phyloP scores from a whole-genome alignment of 768 basidiomycete genomes.

The Pisolithus marmoratus region DNA sequence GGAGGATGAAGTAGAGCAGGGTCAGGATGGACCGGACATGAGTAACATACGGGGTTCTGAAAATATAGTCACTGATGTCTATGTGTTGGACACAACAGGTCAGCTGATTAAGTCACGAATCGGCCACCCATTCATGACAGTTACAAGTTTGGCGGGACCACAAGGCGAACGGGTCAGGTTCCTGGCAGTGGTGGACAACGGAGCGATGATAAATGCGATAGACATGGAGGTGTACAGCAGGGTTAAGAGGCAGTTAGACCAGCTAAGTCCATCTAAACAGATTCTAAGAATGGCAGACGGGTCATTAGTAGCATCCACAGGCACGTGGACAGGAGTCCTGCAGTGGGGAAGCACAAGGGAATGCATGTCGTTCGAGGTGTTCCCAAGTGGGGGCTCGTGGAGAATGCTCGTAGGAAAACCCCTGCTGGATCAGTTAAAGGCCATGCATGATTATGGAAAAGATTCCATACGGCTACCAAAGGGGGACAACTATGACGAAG shows the following conservation, averaged over 20 bases:
- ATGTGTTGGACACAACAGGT: not conserved
- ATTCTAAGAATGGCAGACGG: conserved; percentile 1
- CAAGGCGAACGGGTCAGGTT: no score
- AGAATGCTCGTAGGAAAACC: conserved; percentile 14
- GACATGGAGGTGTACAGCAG: conserved; percentile 1
- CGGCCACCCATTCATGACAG: no score
- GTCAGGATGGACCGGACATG: not conserved
- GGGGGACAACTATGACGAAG: no score
- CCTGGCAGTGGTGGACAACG: no score
- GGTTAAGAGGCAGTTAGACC: not conserved
- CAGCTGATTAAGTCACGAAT: not conserved
- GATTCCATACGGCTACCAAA: not conserved
- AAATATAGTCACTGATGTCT: no score
- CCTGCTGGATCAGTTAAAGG: conserved; percentile 8
- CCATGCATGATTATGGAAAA: conserved; percentile 9
- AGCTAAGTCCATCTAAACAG: not conserved
- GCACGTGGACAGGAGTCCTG: not conserved
- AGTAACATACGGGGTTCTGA: not conserved
- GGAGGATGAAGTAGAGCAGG: conserved; percentile 6
- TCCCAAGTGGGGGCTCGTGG: conserved; percentile 15
- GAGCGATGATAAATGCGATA: conserved; percentile 14
- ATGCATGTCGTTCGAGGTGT: no score
- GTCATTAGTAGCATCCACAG: not conserved
- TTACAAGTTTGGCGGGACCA: no score
- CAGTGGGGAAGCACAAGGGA: no score